phyloP scores from a whole-genome alignment of 495 filamentous ascomycete species.

The Penicillium coffeae region DNA sequence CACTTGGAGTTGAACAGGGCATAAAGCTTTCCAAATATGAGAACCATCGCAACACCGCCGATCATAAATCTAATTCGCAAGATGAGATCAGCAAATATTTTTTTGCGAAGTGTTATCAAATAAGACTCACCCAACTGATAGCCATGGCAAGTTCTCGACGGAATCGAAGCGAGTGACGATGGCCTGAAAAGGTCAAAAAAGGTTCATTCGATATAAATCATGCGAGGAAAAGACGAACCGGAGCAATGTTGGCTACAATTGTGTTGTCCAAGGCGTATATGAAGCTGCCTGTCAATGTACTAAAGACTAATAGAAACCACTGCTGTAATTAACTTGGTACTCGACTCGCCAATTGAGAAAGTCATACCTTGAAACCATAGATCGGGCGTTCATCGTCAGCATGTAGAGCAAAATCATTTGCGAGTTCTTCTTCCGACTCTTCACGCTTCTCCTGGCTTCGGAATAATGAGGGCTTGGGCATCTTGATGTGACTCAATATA shows the following conservation, averaged over 20 bases:
- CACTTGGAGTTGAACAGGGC: conserved; percentile 1
- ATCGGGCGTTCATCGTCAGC: no score
- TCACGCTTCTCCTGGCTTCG: no score
- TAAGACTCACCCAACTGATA: neutral
- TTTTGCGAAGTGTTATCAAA: neutral
- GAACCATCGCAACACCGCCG: conserved; percentile 10
- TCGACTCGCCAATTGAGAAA: neutral
- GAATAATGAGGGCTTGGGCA: no score
- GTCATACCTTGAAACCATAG: neutral
- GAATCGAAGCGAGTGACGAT: conserved; percentile 46
- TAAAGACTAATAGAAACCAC: no score
- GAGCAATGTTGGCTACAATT: conserved; percentile 54
- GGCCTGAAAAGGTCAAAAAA: no score
- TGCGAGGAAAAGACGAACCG: no score
- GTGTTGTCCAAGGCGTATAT: conserved; percentile 56
- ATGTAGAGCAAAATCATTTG: no score
- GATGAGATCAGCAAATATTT: conserved; percentile 33
- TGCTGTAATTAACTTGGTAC: no score
- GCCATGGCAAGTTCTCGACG: conserved; percentile 36
- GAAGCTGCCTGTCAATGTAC: conserved; percentile 27
- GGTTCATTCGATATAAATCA: no score
- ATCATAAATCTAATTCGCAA: conserved; percentile 35
- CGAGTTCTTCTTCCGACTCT: no score
- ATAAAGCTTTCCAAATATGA: conserved; percentile 36
- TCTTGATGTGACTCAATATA: no score